Conservation (phyloP, 1,284 basidiomycete genomes). For the Ustilago bromivora region DNA sequence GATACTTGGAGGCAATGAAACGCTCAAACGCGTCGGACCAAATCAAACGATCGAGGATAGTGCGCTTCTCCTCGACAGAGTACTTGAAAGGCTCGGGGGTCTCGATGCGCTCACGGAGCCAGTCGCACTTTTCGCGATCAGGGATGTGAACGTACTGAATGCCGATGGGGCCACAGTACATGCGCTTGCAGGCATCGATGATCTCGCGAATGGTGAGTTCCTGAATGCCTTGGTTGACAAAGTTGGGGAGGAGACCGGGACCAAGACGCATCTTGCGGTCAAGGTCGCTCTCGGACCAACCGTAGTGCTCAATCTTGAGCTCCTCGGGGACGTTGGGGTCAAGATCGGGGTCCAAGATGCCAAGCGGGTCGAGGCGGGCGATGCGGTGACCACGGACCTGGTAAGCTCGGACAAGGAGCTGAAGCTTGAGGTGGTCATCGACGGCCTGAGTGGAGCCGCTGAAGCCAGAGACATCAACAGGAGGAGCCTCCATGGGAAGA, state of each 20-base stretch:
- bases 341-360: slow-evolving; percentile 89
- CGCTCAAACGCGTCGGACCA: slow-evolving; percentile 99
- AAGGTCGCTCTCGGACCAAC: slow-evolving; percentile 92
- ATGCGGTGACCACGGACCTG: slow-evolving; percentile 98
- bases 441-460: slow-evolving; percentile 78
- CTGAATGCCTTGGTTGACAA: slow-evolving; percentile 82
- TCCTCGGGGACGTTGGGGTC: slow-evolving; percentile 62
- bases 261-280: slow-evolving; percentile 94
- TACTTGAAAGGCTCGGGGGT: slow-evolving; percentile 98
- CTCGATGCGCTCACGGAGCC: slow-evolving; percentile 97
- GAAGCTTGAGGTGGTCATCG: slow-evolving; percentile 87
- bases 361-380: slow-evolving; percentile 93
- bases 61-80: slow-evolving; percentile 95
- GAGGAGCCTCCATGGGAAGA: slow-evolving; percentile 84
- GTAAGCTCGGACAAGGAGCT: slow-evolving; percentile 82
- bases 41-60: slow-evolving; percentile 98
- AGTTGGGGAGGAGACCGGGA: slow-evolving; percentile 95
- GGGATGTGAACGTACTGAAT: slow-evolving; percentile 99
- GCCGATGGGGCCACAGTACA: slow-evolving; percentile 95
- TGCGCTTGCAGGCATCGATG: slow-evolving; percentile 89
- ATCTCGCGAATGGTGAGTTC: slow-evolving; percentile 92
- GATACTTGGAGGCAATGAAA: slow-evolving; percentile 97
- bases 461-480: slow-evolving; percentile 75
- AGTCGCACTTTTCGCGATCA: slow-evolving; percentile 98
- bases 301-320: slow-evolving; percentile 75